Evolutionary conservation across 2,329 filamentous ascomycete species (phyloP).

Genomic region (Coccinonectria pachysandricola): DNA sequence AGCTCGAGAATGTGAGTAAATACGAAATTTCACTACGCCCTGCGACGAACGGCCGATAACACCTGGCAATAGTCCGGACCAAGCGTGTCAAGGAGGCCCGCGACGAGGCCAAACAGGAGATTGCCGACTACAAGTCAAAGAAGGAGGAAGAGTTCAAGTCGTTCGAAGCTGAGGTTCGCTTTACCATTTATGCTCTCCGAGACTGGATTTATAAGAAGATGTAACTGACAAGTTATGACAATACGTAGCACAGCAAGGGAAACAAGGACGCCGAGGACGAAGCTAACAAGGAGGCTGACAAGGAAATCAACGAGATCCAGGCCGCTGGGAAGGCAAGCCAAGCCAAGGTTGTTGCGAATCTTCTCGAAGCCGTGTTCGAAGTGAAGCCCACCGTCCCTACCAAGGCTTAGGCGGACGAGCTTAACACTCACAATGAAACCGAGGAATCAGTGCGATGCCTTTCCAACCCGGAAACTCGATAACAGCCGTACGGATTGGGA

Average conservation of each 20-base stretch:
- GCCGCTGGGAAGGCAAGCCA: slow-evolving; percentile 70
- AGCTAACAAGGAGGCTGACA: slow-evolving; percentile 71
- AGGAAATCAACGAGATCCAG: slow-evolving; percentile 73
- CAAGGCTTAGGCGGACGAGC: too few relatives aligned
- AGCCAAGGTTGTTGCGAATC: slow-evolving; percentile 67
- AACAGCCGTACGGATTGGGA: too few relatives aligned
- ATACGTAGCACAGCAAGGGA: slow-evolving; percentile 88
- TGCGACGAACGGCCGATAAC: slow-evolving; percentile 2
- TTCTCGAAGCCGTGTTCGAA: slow-evolving; percentile 77
- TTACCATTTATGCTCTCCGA: too few relatives aligned
- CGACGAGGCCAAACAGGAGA: slow-evolving; percentile 94
- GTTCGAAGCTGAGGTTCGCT: slow-evolving; percentile 65
- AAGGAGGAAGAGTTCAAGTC: slow-evolving; percentile 95
- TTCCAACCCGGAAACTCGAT: too few relatives aligned
- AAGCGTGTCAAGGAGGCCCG: slow-evolving; percentile 96
- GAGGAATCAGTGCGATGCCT: too few relatives aligned
- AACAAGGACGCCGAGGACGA: slow-evolving; percentile 70
- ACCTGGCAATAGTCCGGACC: slow-evolving; percentile 49
- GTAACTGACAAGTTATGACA: too few relatives aligned
- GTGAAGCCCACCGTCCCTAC: slow-evolving; percentile 57
- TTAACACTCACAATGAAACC: too few relatives aligned
- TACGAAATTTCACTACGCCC: too few relatives aligned
- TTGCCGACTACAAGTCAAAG: slow-evolving; percentile 77
- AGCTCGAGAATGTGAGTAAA: slow-evolving; percentile 88
- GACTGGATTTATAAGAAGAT: too few relatives aligned